Evolutionary conservation across 176 grass and related monocot genomes (phyloP).

Genomic region (Stipa capillata): DNA sequence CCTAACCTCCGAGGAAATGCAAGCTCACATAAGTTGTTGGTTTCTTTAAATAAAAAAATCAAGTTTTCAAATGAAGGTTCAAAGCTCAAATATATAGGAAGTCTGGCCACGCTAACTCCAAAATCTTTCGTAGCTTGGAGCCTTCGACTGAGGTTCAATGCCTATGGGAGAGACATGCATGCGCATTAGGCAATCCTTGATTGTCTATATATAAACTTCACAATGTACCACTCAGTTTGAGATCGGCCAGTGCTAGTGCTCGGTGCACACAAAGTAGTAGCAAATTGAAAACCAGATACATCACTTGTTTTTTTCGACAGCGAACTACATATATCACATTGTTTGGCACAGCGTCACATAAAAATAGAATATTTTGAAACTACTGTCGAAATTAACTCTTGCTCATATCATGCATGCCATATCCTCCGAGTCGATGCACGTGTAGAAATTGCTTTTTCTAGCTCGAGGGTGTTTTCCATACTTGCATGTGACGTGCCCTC

Average conservation of each 20-base stretch:
- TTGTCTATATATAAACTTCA: neutral
- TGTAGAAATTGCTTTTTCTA: too few species aligned
- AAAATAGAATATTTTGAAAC: neutral
- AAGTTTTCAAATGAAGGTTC: neutral
- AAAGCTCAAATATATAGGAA: neutral
- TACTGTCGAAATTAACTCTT: neutral
- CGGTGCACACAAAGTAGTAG: neutral
- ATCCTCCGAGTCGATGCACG: neutral
- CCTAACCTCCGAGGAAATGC: neutral
- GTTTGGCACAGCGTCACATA: constrained; percentile 4
- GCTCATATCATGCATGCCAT: neutral
- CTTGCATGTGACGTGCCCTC: too few species aligned
- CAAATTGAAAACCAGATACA: too few species aligned
- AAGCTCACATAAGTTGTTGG: neutral
- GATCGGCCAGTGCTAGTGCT: too few species aligned
- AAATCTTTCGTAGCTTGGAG: too few species aligned
- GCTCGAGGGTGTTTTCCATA: too few species aligned
- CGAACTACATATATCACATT: neutral
- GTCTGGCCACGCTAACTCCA: neutral
- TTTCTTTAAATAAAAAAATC: neutral
- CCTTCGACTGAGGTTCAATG: too few species aligned
- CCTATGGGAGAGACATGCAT: neutral
- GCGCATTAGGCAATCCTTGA: neutral
- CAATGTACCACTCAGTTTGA: neutral
- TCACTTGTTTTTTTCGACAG: too few species aligned